Percentiles rank a stretch among this genome's conserved stretches.
These are phyloP conservation scores for Nicotiana undulata DNA, from an alignment of 257 asterid species.

Conservation along the genomic window DNA sequence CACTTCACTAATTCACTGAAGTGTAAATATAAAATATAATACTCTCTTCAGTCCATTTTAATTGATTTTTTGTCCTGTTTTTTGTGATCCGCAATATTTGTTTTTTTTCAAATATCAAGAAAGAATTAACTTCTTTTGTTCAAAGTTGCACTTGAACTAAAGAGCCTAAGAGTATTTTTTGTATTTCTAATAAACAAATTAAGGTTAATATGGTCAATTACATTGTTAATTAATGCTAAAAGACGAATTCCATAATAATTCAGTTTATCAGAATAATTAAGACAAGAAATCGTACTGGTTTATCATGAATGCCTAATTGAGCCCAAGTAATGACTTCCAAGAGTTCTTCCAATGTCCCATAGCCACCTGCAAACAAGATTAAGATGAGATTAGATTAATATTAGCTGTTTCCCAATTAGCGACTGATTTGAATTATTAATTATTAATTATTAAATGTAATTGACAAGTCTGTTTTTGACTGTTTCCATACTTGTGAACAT, in stretches of 20 bases:
- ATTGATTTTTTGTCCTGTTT: too few species aligned
- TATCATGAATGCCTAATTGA: conserved; percentile 89
- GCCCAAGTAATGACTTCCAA: conserved; percentile 97
- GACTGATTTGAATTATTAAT: not conserved
- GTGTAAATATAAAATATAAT: too few species aligned
- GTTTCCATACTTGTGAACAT: conserved; percentile 1
- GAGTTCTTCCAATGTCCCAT: conserved; percentile 89
- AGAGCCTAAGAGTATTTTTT: too few species aligned
- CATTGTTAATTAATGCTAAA: too few species aligned
- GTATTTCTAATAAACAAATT: too few species aligned
- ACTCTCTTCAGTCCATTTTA: too few species aligned
- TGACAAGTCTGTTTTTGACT: not conserved
- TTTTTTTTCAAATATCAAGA: too few species aligned
- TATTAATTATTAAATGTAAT: not conserved
- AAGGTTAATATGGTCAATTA: too few species aligned
- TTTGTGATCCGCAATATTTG: too few species aligned
- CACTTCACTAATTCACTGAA: not conserved
- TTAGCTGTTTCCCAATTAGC: not conserved
- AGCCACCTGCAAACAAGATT: conserved; percentile 60
- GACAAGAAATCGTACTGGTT: conserved; percentile 48
- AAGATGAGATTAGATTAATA: not conserved
- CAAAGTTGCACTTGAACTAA: too few species aligned
- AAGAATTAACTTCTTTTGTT: too few species aligned
- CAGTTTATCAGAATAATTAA: not conserved
- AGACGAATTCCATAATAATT: too few species aligned